Base-by-base conservation (phyloP, 306 rosid genomes). In the Myrica gale region DNA sequence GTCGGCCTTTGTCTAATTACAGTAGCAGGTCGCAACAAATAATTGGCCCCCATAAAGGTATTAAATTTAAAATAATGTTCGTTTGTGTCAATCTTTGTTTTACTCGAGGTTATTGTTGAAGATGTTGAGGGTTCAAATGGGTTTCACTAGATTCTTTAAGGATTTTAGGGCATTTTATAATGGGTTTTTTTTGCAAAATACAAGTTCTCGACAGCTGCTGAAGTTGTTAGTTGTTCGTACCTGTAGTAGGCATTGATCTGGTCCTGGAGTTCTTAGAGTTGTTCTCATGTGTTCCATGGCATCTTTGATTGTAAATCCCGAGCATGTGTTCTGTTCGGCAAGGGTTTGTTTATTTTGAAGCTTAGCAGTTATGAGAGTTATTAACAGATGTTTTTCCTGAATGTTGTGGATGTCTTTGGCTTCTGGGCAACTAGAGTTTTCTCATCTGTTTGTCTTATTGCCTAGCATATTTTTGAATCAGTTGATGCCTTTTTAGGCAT, bases 21-120 rank as follows among this genome's bases (percentile, higher is more conserved):
- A 87, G 78, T 76, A 90, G 76, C 74, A 86, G 93, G 68, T 81
- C 93, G 8, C 92, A 90, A 77, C 98, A 84, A 81, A 51, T 62
- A 78, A 72, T 55, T 83, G 92, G 92, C 66, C 39, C 86, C 75
- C 97, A 89, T 82, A 96, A 88, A 89, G 98, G 99, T 96, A 86
- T 5, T 37, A 10, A 20, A 69, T 67, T 79, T 51, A 62, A 67
- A 63, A 12, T 43, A 4, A 62, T 7, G 9, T 1, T 63, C 47
- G 10, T 15, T 32, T 23, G 23, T 17, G 54, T 19, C 57, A 32
- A 44, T 63, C 44, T 69, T 51, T 73, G 51, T 56, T 56, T 50
- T 3, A 67, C 76, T 62, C 50, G 1, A 13, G 55, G 63, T 2
- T 41, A 32, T 57, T 57, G 7, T 69, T 53, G 41, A 61, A n/a